Evolutionary conservation across 805 yeast species (phyloP).

Genomic region (Pichia paraexigua): DNA sequence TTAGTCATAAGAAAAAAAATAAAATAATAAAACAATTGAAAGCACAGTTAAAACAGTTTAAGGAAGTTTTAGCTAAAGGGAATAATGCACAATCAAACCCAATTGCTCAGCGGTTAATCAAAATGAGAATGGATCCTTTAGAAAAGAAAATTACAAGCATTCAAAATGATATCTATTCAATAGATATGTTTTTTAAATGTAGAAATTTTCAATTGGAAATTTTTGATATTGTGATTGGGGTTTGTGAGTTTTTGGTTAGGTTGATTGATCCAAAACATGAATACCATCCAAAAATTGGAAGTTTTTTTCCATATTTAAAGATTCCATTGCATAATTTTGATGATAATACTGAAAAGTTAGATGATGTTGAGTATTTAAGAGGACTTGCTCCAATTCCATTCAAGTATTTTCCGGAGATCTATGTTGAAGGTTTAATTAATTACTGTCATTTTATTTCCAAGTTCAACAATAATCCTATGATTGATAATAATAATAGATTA

Average conservation of each 20-base stretch:
- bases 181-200: slow-evolving; percentile 55
- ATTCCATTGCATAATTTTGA: slow-evolving; percentile 55
- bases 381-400: slow-evolving; percentile 65
- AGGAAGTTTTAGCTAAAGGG: slow-evolving; percentile 26
- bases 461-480: slow-evolving; percentile 50
- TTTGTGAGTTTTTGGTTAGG: slow-evolving; percentile 62
- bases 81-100: slow-evolving; percentile 17
- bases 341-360: slow-evolving; percentile 59
- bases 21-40: slow-evolving; percentile 41
- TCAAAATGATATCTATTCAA: slow-evolving; percentile 44
- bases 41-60: slow-evolving; percentile 47
- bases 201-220: slow-evolving; percentile 53
- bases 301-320: slow-evolving; percentile 23
- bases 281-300: slow-evolving; percentile 40
- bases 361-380: slow-evolving; percentile 65
- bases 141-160: slow-evolving; percentile 29
- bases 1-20: slow-evolving; percentile 47
- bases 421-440: slow-evolving; percentile 73
- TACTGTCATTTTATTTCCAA: slow-evolving; percentile 57
- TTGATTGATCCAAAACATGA: slow-evolving; percentile 64
- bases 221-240: slow-evolving; percentile 71
- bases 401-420: slow-evolving; percentile 77
- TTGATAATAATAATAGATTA: slow-evolving; percentile 43
- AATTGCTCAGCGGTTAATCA: slow-evolving; percentile 21
- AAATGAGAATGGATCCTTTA: slow-evolving; percentile 24